Percentiles rank a stretch among this genome's conserved stretches.
Evolutionary conservation across 2,329 filamentous ascomycete species (phyloP).

Genomic region (Scolecobasidium constrictum): DNA sequence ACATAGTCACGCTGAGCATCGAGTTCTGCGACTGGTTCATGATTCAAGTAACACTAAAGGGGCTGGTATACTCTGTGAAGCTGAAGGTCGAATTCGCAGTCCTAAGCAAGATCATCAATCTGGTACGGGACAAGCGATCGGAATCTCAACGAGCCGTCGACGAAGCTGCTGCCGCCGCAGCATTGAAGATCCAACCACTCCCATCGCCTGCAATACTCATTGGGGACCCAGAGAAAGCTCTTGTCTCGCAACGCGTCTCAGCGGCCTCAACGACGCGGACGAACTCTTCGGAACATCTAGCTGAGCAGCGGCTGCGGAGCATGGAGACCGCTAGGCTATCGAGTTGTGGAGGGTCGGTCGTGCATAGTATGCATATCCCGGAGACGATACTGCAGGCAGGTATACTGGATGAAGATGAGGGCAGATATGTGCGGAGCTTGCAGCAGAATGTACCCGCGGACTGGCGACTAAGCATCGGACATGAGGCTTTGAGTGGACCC

Average conservation of each 20-base stretch:
- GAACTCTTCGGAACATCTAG: too few species aligned
- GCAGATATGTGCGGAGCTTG: not conserved
- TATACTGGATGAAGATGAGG: not conserved
- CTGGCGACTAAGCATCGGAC: not conserved
- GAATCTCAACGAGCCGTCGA: not conserved
- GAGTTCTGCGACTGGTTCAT: not conserved
- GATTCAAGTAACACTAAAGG: constrained; percentile 5
- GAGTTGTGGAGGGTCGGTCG: too few species aligned
- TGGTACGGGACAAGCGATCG: not conserved
- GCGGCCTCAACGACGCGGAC: too few species aligned
- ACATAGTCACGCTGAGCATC: not conserved
- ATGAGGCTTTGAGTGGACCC: not conserved
- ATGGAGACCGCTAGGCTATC: too few species aligned
- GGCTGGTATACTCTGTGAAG: not conserved
- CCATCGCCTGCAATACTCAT: too few species aligned
- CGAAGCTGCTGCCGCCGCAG: too few species aligned
- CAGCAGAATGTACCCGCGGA: not conserved
- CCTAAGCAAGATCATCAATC: not conserved
- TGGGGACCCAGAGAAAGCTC: not conserved
- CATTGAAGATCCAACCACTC: too few species aligned
- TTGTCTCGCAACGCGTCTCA: not conserved
- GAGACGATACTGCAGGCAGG: too few species aligned
- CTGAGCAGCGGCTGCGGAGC: too few species aligned
- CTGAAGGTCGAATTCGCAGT: constrained; percentile 3
- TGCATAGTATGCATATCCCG: too few species aligned